phyloP scores from a whole-genome alignment of 306 rosid species.

The Citrullus mucosospermus region DNA sequence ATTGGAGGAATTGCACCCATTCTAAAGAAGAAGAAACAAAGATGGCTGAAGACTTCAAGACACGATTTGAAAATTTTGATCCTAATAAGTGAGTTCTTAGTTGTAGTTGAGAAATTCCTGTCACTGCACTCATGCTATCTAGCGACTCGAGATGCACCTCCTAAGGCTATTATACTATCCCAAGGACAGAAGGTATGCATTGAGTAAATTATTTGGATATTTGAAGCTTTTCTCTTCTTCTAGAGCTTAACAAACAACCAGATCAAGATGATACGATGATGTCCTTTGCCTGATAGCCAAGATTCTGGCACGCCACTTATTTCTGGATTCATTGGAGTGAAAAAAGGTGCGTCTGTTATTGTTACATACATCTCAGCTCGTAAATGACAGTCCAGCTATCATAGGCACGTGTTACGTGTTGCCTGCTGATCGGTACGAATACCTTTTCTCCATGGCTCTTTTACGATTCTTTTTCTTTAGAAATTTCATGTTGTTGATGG shows the following conservation, averaged over 20 bases:
- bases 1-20: constrained; percentile 69
- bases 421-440: background rate
- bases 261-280: background rate
- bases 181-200: background rate
- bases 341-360: background rate
- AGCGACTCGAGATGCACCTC: background rate
- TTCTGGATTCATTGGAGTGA: background rate
- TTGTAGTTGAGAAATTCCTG: background rate
- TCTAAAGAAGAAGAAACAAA: constrained; percentile 74
- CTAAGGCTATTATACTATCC: background rate
- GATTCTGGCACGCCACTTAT: background rate
- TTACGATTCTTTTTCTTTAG: background rate
- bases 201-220: background rate
- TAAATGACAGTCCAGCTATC: background rate
- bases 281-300: background rate
- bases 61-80: constrained; percentile 63
- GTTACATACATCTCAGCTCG: background rate
- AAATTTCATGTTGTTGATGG: background rate
- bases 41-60: constrained; percentile 57
- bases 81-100: constrained; percentile 37
- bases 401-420: background rate
- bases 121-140: background rate
- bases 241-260: background rate
- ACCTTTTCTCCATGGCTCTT: background rate
- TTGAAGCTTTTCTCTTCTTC: background rate